phyloP scores from a whole-genome alignment of 768 basidiomycete genomes.

The Mycena chlorophos region DNA sequence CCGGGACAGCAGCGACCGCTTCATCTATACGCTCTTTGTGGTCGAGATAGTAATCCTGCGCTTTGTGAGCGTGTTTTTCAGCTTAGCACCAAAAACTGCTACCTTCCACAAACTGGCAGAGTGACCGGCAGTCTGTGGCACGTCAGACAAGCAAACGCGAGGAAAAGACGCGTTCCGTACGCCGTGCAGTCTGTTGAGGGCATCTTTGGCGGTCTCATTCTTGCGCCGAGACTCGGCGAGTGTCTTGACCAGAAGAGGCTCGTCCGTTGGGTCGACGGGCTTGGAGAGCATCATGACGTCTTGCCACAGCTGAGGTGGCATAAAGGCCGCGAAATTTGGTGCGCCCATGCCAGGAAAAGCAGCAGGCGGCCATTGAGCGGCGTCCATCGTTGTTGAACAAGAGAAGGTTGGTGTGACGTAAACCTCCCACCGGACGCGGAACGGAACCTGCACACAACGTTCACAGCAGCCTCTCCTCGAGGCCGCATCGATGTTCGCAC shows the following conservation, averaged over 20 bases:
- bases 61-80: not conserved
- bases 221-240: conserved; percentile 41
- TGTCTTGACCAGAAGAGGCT: conserved; percentile 55
- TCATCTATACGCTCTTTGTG: conserved; percentile 61
- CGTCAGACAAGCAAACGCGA: conserved; percentile 6
- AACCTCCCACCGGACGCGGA: no score
- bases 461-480: no score
- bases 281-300: conserved; percentile 54
- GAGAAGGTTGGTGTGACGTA: conserved; percentile 30
- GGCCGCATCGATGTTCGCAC: conserved; percentile 1
- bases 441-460: no score
- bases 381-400: conserved; percentile 28
- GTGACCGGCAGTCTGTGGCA: conserved; percentile 48
- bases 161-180: conserved; percentile 38
- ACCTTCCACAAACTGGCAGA: conserved; percentile 71
- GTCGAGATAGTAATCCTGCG: conserved; percentile 66
- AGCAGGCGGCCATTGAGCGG: conserved; percentile 31
- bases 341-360: conserved; percentile 22
- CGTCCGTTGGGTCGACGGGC: conserved; percentile 58
- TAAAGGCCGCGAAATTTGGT: conserved; percentile 39
- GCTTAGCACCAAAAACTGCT: not conserved
- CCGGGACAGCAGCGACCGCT: conserved; percentile 23
- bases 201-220: conserved; percentile 59
- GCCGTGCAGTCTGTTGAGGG: conserved; percentile 66
- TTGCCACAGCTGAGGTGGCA: conserved; percentile 44